Conservation (phyloP, 139 green algal genomes). For the Astrephomene gubernaculifera region DNA sequence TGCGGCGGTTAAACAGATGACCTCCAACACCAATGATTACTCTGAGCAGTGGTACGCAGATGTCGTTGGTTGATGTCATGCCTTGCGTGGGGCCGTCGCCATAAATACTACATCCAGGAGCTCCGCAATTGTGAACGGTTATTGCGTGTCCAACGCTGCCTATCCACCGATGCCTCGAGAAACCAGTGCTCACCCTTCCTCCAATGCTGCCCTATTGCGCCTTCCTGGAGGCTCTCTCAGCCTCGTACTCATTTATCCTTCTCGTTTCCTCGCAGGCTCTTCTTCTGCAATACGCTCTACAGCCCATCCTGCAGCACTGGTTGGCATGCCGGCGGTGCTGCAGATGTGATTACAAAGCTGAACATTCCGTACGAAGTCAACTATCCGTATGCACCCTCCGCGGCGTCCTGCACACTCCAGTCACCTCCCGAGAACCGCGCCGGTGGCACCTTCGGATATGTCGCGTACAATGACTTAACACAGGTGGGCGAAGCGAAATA, state of each 20-base stretch:
- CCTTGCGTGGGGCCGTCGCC: no score
- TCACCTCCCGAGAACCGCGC: neutral
- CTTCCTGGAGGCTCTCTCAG: no score
- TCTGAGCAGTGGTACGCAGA: conserved; percentile 16
- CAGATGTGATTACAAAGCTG: neutral
- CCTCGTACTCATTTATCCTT: no score
- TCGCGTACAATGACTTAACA: neutral
- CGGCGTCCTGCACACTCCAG: neutral
- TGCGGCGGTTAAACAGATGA: neutral
- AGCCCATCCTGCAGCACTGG: neutral
- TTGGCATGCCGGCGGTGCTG: neutral
- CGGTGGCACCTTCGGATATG: neutral
- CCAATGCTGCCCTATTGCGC: no score
- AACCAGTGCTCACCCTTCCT: no score
- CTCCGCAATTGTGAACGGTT: no score
- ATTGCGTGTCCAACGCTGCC: no score
- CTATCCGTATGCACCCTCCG: neutral
- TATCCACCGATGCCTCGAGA: no score
- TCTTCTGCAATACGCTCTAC: conserved; percentile 7
- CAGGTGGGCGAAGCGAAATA: neutral
- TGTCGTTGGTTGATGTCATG: no score
- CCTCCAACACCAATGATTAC: neutral
- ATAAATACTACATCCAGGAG: no score
- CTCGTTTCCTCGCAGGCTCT: no score
- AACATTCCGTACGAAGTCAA: neutral